Percentiles rank a stretch among this genome's conserved stretches.
phyloP scores from a whole-genome alignment of 306 rosid genomes.

The Corylus avellana region DNA sequence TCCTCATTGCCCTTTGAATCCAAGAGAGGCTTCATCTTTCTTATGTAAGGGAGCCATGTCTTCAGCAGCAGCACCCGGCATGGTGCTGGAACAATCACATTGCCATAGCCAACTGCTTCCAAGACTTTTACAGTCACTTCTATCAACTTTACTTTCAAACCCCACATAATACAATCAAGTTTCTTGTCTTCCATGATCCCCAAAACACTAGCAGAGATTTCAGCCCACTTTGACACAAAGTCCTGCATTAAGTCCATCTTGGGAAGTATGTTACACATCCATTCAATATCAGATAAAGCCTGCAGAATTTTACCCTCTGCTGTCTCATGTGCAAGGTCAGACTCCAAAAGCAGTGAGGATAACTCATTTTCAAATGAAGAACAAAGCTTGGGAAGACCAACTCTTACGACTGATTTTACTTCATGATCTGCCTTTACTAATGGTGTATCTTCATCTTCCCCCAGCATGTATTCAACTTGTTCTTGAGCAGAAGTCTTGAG shows the following conservation, averaged over 20 bases:
- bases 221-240: conserved; percentile 76
- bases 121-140: conserved; percentile 80
- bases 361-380: conserved; percentile 59
- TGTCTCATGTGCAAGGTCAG: conserved; percentile 38
- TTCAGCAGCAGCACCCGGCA: conserved; percentile 61
- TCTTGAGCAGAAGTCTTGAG: conserved; percentile 87
- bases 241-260: conserved; percentile 84
- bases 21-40: conserved; percentile 79
- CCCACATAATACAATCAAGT: conserved; percentile 76
- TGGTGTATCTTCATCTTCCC: conserved; percentile 59
- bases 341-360: conserved; percentile 51
- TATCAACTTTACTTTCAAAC: conserved; percentile 73
- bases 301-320: conserved; percentile 51
- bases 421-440: conserved; percentile 63
- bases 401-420: conserved; percentile 59
- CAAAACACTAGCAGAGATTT: conserved; percentile 54
- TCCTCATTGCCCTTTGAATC: conserved; percentile 60
- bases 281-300: conserved; percentile 79
- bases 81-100: conserved; percentile 71
- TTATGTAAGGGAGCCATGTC: conserved; percentile 81
- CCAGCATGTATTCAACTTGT: conserved; percentile 93
- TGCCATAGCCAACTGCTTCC: conserved; percentile 94
- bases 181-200: conserved; percentile 62
- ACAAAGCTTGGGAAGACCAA: conserved; percentile 56
- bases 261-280: conserved; percentile 80